Evolutionary conservation across 2,329 filamentous ascomycete genomes (phyloP).

Genomic region (Botrytis paeoniae): DNA sequence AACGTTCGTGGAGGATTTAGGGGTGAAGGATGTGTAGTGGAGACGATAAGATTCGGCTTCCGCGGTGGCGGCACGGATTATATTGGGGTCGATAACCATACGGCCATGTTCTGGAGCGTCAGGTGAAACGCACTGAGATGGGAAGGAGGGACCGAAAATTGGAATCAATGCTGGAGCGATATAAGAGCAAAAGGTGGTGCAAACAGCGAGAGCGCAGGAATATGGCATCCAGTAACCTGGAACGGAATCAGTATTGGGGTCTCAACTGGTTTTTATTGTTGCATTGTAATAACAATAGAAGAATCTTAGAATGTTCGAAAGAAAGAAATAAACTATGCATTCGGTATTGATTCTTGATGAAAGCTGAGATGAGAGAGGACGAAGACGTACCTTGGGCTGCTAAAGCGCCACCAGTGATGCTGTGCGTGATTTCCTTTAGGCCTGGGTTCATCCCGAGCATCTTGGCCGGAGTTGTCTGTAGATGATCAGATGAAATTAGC

Average conservation of each 20-base stretch:
- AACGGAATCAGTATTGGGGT: neutral
- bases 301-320: neutral
- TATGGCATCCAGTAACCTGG: slow-evolving; percentile 97
- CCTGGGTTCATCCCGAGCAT: slow-evolving; percentile 76
- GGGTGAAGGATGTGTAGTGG: slow-evolving; percentile 29
- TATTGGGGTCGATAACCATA: slow-evolving; percentile 61
- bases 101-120: slow-evolving; percentile 61
- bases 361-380: neutral
- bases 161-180: slow-evolving; percentile 86
- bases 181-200: slow-evolving; percentile 81
- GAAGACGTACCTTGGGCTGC: slow-evolving; percentile 71
- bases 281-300: slow-evolving; percentile 1
- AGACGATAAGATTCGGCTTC: slow-evolving; percentile 48
- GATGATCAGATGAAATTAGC: neutral
- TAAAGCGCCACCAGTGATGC: slow-evolving; percentile 89
- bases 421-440: slow-evolving; percentile 84
- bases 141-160: slow-evolving; percentile 82
- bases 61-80: slow-evolving; percentile 52
- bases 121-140: slow-evolving; percentile 64
- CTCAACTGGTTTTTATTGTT: slow-evolving; percentile 19
- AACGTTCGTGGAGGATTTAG: slow-evolving; percentile 25
- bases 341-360: neutral
- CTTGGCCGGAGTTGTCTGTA: slow-evolving; percentile 81
- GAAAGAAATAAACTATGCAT: neutral
- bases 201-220: slow-evolving; percentile 78